Evolutionary conservation across 2,329 filamentous ascomycete genomes (phyloP).

Genomic region (Claviceps sp.): DNA sequence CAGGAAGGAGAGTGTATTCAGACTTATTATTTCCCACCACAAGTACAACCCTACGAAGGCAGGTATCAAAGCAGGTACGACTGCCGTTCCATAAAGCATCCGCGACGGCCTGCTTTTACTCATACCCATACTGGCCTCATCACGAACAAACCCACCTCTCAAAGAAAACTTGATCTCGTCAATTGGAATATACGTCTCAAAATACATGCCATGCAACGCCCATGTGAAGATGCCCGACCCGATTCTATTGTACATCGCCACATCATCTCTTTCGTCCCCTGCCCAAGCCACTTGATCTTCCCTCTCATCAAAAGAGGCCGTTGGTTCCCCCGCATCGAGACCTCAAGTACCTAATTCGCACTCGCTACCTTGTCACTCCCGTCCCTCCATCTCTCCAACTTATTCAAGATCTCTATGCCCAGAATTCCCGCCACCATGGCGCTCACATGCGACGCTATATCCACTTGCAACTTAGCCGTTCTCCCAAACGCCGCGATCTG

Average conservation of each 20-base stretch:
- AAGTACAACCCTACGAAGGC: too few species aligned
- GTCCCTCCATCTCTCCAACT: constrained; percentile 7
- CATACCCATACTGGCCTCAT: too few species aligned
- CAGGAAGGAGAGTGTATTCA: too few species aligned
- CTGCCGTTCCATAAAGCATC: too few species aligned
- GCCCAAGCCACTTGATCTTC: too few species aligned
- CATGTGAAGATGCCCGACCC: background rate
- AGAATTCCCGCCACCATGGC: constrained; percentile 35
- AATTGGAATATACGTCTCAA: background rate
- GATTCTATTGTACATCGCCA: background rate
- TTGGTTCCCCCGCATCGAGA: background rate
- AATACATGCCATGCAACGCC: background rate
- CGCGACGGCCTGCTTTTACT: too few species aligned
- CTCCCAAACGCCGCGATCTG: constrained; percentile 35
- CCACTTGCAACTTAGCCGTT: constrained; percentile 27
- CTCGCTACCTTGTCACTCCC: background rate
- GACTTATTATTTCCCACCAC: too few species aligned
- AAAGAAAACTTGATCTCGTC: background rate
- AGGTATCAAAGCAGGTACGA: too few species aligned
- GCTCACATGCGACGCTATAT: constrained; percentile 39
- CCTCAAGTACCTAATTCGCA: constrained; percentile 8
- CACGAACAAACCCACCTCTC: too few species aligned
- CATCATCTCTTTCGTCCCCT: background rate
- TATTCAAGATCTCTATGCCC: constrained; percentile 23
- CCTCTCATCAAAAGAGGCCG: background rate